Evolutionary conservation across 2,329 filamentous ascomycete species (phyloP).

Genomic region (Penicillium sp.): DNA sequence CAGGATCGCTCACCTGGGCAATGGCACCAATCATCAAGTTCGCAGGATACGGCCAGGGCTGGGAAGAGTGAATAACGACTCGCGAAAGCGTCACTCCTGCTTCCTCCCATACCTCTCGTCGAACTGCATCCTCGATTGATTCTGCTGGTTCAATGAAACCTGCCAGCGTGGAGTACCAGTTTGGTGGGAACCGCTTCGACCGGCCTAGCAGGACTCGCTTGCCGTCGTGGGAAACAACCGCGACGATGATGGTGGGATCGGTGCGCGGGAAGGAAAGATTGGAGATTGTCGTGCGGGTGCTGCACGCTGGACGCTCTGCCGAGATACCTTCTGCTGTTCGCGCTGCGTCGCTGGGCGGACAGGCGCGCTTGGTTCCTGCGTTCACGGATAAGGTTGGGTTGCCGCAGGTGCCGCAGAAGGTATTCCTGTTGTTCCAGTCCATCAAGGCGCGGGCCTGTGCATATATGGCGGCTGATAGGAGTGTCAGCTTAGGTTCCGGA

Average conservation of each 20-base stretch:
- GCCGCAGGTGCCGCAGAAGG: conserved; percentile 89
- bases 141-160: conserved; percentile 86
- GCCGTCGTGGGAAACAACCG: conserved; percentile 80
- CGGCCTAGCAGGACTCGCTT: conserved; percentile 81
- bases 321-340: conserved; percentile 33
- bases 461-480: conserved; percentile 75
- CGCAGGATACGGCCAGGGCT: conserved; percentile 86
- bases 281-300: conserved; percentile 80
- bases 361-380: conserved; percentile 50
- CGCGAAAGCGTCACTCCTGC: conserved; percentile 75
- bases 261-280: conserved; percentile 93
- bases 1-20: conserved; percentile 75
- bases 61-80: conserved; percentile 80
- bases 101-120: conserved; percentile 86
- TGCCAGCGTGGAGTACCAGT: conserved; percentile 88
- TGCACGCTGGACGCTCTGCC: conserved; percentile 67
- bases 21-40: conserved; percentile 88
- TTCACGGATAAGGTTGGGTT: conserved; percentile 68
- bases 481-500: neutral
- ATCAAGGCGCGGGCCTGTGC: conserved; percentile 85
- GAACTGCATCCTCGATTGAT: conserved; percentile 81
- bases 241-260: conserved; percentile 94
- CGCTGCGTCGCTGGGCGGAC: conserved; percentile 49
- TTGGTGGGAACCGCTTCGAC: conserved; percentile 77
- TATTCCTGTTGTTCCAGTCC: conserved; percentile 94